Conservation (phyloP, 306 rosid genomes). For the Pterocarpus santalinus region DNA sequence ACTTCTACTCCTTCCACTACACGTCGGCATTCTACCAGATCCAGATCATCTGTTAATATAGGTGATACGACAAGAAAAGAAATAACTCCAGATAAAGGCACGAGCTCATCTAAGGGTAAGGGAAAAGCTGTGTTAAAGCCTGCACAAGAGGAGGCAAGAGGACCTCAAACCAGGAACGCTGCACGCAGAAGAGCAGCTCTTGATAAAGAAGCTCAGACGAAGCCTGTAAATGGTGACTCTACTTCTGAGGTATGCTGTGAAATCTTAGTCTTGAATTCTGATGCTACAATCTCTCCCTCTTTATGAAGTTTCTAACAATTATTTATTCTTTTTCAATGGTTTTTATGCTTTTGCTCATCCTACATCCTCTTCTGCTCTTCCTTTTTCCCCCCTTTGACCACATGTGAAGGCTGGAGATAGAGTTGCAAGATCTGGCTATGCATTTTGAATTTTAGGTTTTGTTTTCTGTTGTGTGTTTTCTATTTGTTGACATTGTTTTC, state of each 20-base stretch:
- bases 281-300: not conserved
- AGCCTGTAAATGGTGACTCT: slow-evolving; percentile 84
- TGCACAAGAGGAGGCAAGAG: slow-evolving; percentile 83
- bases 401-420: not conserved
- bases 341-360: not conserved
- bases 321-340: slow-evolving; percentile 19
- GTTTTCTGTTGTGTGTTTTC: not conserved
- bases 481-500: slow-evolving; percentile 4
- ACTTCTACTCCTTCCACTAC: slow-evolving; percentile 70
- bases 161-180: slow-evolving; percentile 95
- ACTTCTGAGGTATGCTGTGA: slow-evolving; percentile 87
- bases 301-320: not conserved
- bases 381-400: not conserved
- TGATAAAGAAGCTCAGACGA: slow-evolving; percentile 84
- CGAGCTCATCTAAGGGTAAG: slow-evolving; percentile 89
- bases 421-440: slow-evolving; percentile 17
- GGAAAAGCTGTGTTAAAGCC: slow-evolving; percentile 96
- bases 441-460: slow-evolving; percentile 1
- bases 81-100: slow-evolving; percentile 74
- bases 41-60: slow-evolving; percentile 84
- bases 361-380: not conserved
- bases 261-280: slow-evolving; percentile 16
- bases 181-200: slow-evolving; percentile 86
- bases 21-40: slow-evolving; percentile 88
- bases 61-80: slow-evolving; percentile 77